These are phyloP conservation scores for Backusella westeae DNA, from an alignment of 192 early-diverging fungal species.

Conservation along the genomic window DNA sequence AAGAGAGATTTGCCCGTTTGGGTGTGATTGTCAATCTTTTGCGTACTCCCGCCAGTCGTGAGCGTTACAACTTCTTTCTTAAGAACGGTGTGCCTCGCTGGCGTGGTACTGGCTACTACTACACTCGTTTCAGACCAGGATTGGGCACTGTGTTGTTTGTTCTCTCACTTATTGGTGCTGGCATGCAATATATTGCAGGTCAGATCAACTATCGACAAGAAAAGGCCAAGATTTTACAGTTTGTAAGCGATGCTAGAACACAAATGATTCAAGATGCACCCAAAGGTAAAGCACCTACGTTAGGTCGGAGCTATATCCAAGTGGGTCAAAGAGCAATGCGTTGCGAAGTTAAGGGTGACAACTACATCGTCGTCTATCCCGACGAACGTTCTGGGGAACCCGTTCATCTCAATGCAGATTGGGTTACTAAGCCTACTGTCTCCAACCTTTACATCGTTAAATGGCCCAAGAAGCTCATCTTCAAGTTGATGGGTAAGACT, in stretches of 20 bases:
- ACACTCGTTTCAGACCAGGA: conserved; percentile 70
- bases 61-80: conserved; percentile 78
- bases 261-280: conserved; percentile 22
- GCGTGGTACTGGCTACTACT: conserved; percentile 76
- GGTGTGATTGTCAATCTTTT: conserved; percentile 66
- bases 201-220: conserved; percentile 62
- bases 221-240: conserved; percentile 47
- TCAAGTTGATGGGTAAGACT: conserved; percentile 5
- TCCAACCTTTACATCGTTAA: conserved; percentile 16
- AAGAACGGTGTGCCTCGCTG: conserved; percentile 80
- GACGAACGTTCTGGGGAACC: conserved; percentile 20
- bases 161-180: conserved; percentile 50
- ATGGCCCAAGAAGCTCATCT: conserved; percentile 16
- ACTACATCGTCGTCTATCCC: conserved; percentile 29
- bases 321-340: conserved; percentile 22
- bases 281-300: conserved; percentile 29
- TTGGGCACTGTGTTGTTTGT: conserved; percentile 56
- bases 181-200: conserved; percentile 65
- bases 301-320: conserved; percentile 31
- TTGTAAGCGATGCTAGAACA: conserved; percentile 26
- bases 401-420: conserved; percentile 31
- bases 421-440: conserved; percentile 19
- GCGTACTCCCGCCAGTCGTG: conserved; percentile 57
- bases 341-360: conserved; percentile 35
- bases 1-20: conserved; percentile 63